Percentiles rank a stretch among this genome's conserved stretches.
These are phyloP conservation scores for Pistacia integerrima DNA, from an alignment of 345 rosid genomes.

Conservation along the genomic window DNA sequence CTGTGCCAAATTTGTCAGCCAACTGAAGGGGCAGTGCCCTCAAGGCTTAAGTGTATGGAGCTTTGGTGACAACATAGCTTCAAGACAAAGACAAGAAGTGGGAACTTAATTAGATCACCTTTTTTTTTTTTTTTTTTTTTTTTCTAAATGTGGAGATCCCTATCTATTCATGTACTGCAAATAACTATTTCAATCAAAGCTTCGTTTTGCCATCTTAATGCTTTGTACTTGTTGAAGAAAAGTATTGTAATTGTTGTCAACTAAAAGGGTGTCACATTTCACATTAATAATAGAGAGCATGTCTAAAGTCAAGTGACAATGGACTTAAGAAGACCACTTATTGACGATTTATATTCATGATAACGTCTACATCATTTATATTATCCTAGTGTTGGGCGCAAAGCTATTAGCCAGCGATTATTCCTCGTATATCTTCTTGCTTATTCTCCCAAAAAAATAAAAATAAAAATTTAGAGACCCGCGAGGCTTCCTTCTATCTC, in stretches of 20 bases:
- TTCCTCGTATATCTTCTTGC: no score
- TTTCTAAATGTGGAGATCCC: conserved; percentile 11
- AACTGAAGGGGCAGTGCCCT: conserved; percentile 17
- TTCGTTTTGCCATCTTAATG: conserved; percentile 17
- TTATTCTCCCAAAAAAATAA: no score
- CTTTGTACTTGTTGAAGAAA: background rate
- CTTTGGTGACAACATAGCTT: background rate
- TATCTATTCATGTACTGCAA: conserved; percentile 22
- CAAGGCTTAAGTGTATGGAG: background rate
- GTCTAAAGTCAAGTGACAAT: no score
- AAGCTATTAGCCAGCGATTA: no score
- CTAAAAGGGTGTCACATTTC: background rate
- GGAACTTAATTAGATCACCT: conserved; percentile 20
- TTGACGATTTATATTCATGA: no score
- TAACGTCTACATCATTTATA: no score
- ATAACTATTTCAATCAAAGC: conserved; percentile 12
- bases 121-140: background rate
- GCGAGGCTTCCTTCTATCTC: no score
- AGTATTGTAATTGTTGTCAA: background rate
- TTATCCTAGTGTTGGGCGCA: no score
- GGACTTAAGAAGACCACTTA: no score
- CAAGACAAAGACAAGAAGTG: conserved; percentile 24
- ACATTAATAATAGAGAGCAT: no score
- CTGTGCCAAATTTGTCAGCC: conserved; percentile 24
- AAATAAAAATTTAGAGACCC: no score